phyloP scores from a whole-genome alignment of 345 rosid species.

The Gossypium turneri region DNA sequence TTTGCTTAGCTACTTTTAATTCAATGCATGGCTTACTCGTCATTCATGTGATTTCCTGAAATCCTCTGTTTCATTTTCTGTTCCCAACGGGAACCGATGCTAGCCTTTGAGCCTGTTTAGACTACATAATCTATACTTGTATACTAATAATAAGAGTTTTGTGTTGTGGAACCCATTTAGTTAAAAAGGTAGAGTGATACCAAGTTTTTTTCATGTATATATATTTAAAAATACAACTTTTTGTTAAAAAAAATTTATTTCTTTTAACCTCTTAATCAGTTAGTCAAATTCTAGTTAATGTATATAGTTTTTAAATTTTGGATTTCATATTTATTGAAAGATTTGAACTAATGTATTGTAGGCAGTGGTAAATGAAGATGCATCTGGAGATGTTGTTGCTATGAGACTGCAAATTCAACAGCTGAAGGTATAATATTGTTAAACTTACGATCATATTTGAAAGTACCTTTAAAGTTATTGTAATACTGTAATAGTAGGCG shows the following conservation, averaged over 20 bases:
- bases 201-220: not conserved
- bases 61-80: not conserved
- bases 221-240: too few species aligned
- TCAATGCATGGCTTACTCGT: not conserved
- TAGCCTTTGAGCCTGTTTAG: not conserved
- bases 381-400: conserved; percentile 91
- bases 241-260: not conserved
- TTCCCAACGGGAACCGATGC: not conserved
- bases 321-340: conserved; percentile 7
- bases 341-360: conserved; percentile 24
- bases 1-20: conserved; percentile 1
- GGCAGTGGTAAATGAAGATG: conserved; percentile 97
- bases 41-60: not conserved
- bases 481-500: not conserved
- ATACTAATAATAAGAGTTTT: not conserved
- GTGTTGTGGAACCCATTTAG: not conserved
- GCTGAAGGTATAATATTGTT: conserved; percentile 54
- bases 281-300: not conserved
- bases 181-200: not conserved
- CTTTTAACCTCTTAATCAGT: not conserved
- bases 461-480: not conserved
- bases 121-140: not conserved
- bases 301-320: not conserved
- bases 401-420: conserved; percentile 95
- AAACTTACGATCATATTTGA: not conserved